Conservation (phyloP, 2,329 filamentous ascomycete genomes). For the Colletotrichum cuscutae region DNA sequence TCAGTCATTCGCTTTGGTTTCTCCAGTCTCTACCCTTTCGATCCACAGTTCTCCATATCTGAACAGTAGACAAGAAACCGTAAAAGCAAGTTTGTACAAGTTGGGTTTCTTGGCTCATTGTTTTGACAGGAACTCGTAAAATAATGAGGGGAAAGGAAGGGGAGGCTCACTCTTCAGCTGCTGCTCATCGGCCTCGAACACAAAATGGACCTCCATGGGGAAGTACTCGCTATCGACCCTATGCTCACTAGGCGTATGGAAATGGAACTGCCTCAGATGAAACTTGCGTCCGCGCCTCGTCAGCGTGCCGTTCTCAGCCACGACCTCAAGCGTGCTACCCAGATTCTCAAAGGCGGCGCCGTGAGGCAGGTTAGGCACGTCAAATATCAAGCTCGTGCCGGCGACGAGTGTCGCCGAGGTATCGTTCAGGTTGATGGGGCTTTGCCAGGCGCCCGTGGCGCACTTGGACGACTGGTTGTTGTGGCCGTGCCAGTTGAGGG, state of each 20-base stretch:
- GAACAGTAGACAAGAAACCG: background rate
- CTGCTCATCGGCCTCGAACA: constrained; percentile 47
- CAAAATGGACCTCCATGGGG: constrained; percentile 54
- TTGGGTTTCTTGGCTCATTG: background rate
- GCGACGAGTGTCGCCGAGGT: constrained; percentile 33
- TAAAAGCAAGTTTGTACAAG: background rate
- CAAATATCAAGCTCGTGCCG: constrained; percentile 45
- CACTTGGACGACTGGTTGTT: constrained; percentile 56
- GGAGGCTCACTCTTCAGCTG: constrained; percentile 13
- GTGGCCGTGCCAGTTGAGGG: constrained; percentile 63
- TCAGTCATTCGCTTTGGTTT: too few species aligned
- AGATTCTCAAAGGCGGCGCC: constrained; percentile 61
- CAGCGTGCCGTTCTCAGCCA: constrained; percentile 57
- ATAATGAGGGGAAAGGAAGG: background rate
- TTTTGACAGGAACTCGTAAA: background rate
- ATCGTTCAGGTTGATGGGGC: constrained; percentile 63
- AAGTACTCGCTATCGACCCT: constrained; percentile 55
- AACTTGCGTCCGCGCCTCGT: constrained; percentile 51
- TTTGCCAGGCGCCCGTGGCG: constrained; percentile 60
- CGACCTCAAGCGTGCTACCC: constrained; percentile 62
- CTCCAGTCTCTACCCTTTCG: background rate
- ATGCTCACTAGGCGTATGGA: constrained; percentile 71
- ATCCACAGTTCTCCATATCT: background rate
- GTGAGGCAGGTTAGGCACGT: constrained; percentile 47
- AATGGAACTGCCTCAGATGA: constrained; percentile 65